Percentiles rank a stretch among this genome's conserved stretches.
Conservation (phyloP, 768 basidiomycete genomes). For the Symmetrospora coprosmae region DNA sequence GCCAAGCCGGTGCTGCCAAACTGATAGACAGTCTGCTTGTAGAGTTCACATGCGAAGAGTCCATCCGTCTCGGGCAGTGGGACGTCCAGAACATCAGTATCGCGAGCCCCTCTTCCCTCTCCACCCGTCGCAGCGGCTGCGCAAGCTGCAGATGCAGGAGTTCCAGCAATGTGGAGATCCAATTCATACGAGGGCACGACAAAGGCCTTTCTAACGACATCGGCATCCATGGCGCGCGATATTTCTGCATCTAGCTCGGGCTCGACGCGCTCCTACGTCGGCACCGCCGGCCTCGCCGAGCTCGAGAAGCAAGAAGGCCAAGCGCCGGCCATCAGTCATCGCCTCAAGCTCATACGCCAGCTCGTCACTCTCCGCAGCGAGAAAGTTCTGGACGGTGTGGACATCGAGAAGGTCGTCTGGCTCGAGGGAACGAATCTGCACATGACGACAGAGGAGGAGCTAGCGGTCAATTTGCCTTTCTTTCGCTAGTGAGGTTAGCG, state of each 20-base stretch:
- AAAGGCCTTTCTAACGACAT: background rate
- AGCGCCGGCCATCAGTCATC: background rate
- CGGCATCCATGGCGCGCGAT: no score
- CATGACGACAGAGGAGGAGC: constrained; percentile 1
- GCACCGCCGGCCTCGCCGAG: background rate
- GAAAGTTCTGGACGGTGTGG: background rate
- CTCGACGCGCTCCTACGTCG: background rate
- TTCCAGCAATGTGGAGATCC: constrained; percentile 15
- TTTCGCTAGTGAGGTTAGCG: no score
- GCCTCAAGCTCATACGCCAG: background rate
- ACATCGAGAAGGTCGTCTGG: constrained; percentile 1
- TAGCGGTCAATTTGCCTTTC: constrained; percentile 1
- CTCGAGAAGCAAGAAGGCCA: background rate
- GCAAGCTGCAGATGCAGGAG: background rate
- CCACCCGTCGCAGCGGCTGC: no score
- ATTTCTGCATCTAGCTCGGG: background rate
- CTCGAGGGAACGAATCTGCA: background rate
- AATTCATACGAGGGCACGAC: constrained; percentile 13
- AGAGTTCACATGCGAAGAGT: no score
- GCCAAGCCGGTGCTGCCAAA: no score
- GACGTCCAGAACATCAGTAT: no score
- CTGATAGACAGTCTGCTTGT: no score
- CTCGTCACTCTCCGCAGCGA: constrained; percentile 6
- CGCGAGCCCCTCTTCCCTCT: no score
- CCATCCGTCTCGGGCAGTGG: no score